Conservation (phyloP, 257 asterid species). For the Primulina tabacum region DNA sequence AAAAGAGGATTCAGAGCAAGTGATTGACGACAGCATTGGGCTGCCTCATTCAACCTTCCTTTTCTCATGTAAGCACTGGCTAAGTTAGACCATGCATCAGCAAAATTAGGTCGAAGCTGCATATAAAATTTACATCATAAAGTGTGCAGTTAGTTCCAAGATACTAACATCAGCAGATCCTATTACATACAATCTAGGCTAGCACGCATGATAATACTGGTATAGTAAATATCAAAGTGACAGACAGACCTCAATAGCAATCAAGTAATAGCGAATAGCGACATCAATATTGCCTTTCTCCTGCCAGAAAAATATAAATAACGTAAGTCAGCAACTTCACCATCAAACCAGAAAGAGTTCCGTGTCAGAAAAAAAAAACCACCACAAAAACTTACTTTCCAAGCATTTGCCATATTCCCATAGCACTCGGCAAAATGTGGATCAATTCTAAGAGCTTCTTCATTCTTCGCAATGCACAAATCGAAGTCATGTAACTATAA, state of each 20-base stretch:
- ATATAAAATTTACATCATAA: conserved; percentile 22
- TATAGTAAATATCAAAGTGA: neutral
- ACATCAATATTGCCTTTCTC: conserved; percentile 94
- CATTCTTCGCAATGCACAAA: conserved; percentile 81
- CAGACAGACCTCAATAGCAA: conserved; percentile 87
- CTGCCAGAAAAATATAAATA: conserved; percentile 42
- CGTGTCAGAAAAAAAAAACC: conserved; percentile 2
- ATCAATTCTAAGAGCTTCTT: conserved; percentile 85
- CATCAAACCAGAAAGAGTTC: conserved; percentile 21
- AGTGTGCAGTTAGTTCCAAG: neutral
- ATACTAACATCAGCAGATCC: conserved; percentile 1
- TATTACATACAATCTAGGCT: neutral
- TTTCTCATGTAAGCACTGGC: conserved; percentile 98
- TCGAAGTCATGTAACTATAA: conserved; percentile 87
- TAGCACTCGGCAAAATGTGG: conserved; percentile 98
- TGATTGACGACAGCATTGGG: conserved; percentile 99
- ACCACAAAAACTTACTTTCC: conserved; percentile 58
- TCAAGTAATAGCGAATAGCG: conserved; percentile 91
- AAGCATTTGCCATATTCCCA: conserved; percentile 99
- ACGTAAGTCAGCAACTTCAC: conserved; percentile 23
- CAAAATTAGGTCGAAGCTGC: conserved; percentile 99
- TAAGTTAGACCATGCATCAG: conserved; percentile 99
- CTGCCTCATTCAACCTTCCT: conserved; percentile 92
- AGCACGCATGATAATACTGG: neutral
- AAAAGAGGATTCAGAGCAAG: conserved; percentile 82